Evolutionary conservation across 768 basidiomycete species (phyloP).

Genomic region (Boletus tomentosulus): DNA sequence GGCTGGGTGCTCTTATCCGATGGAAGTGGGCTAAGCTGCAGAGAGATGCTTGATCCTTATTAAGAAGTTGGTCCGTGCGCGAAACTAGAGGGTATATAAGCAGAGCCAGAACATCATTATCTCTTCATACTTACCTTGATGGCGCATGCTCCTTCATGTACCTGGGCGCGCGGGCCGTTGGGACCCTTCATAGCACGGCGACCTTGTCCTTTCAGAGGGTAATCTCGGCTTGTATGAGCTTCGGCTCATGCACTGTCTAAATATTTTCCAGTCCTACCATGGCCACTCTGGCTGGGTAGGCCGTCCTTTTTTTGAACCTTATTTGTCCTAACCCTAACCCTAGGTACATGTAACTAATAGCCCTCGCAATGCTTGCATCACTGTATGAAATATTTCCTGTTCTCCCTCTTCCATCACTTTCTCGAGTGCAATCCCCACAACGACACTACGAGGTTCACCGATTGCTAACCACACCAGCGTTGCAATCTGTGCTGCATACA

Average conservation of each 20-base stretch:
- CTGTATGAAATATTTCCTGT: conserved; percentile 41
- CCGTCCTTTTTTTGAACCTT: conserved; percentile 19
- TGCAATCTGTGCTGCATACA: conserved; percentile 85
- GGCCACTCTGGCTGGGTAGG: conserved; percentile 45
- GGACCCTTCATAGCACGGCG: conserved; percentile 54
- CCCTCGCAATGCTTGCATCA: conserved; percentile 47
- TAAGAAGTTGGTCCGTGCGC: conserved; percentile 19
- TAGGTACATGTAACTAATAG: conserved; percentile 27
- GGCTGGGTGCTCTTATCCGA: conserved; percentile 47
- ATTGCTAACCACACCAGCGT: conserved; percentile 71
- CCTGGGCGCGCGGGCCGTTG: conserved; percentile 53
- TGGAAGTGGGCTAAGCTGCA: conserved; percentile 47
- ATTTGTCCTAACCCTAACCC: conserved; percentile 30
- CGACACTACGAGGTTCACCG: conserved; percentile 51
- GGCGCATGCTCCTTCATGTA: conserved; percentile 53
- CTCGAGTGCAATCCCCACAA: conserved; percentile 72
- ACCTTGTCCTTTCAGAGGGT: conserved; percentile 49
- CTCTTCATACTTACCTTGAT: conserved; percentile 62
- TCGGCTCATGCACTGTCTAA: conserved; percentile 74
- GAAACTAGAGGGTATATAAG: conserved; percentile 4
- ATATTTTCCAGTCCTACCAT: conserved; percentile 74
- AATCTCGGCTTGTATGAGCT: conserved; percentile 48
- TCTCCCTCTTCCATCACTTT: conserved; percentile 36
- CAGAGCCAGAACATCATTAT: rapidly evolving
- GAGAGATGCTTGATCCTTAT: neutral